Base-by-base conservation (phyloP, 768 basidiomycete species). In the Suillus fuscotomentosus region DNA sequence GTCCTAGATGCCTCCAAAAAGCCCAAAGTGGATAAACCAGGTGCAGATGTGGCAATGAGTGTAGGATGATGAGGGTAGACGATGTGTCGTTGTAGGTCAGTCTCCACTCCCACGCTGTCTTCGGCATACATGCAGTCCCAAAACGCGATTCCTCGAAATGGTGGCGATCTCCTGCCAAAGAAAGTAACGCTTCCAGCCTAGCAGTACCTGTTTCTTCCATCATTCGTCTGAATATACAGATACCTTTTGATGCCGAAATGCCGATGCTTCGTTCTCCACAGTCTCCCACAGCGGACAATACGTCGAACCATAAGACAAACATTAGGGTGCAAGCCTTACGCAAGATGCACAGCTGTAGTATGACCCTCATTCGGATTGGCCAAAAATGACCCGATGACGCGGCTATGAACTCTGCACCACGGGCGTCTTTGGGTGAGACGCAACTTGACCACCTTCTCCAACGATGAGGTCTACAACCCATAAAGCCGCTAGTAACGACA, bases 181-280 rank as follows among this genome's bases (percentile, higher is more conserved):
- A 31, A 31, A 31, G 39, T 41, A 39, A 39, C 24, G 15, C 39
- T 41, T 57, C 22, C 39, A 57, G 24, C 15, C 36, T 56, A 9
- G 56, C 56, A 39, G 15, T 56, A 22, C 56, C 56, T 57, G 22
- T 24, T 57, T 39, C 38, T 57, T 57, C 38, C 56, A 57, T 57
- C 55, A 22, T 36, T 56, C 54, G 5, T 55, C 54, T 10, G 53
- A 55, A 38, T 38, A 41, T 56, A 56, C 55, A 39, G 55, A 57
- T 57, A 38, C 24, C 9, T 31, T 39, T 57, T 22, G 3, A 60
- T 59, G 74, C 74, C 74, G 74, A 77, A 60, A 75, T 75, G 74
- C 74, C 74, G 74, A 76, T 48, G 47, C 67, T 68, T 66, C 63
- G 53, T 63, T 75, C 71, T 75, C 74, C 74, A 76, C 74, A 77